Conservation (phyloP, 2,329 filamentous ascomycete species). For the Verticillium isaacii region DNA sequence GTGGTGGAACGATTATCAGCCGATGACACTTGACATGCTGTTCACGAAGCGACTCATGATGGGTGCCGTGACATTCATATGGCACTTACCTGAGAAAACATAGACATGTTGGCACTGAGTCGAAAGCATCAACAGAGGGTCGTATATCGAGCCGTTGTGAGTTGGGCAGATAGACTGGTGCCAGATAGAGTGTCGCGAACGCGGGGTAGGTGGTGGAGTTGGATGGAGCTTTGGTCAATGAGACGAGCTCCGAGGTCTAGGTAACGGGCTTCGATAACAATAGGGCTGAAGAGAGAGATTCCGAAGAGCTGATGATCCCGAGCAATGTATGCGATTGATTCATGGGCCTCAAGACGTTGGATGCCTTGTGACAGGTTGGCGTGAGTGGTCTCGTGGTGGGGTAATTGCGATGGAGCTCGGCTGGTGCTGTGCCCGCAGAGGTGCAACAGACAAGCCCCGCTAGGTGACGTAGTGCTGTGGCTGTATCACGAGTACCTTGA, state of each 20-base stretch:
- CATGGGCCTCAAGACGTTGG: not conserved
- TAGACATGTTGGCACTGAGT: not conserved
- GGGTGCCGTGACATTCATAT: not conserved
- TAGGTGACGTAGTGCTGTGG: not conserved
- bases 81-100: conserved; percentile 3
- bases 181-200: not conserved
- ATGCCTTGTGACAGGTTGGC: not conserved
- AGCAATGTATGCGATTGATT: not conserved
- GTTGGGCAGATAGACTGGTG: not conserved
- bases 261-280: not conserved
- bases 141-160: not conserved
- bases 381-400: not conserved
- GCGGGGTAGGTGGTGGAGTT: not conserved
- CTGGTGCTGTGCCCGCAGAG: not conserved
- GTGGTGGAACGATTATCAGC: not conserved
- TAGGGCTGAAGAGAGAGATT: not conserved
- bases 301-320: not conserved
- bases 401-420: not conserved
- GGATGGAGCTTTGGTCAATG: not conserved
- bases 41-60: not conserved
- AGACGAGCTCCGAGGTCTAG: not conserved
- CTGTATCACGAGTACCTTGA: not conserved
- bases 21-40: not conserved
- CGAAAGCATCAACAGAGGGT: not conserved
- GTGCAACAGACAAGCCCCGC: not conserved